phyloP scores from a whole-genome alignment of 106 monocot genomes.

The Vanilla planifolia region DNA sequence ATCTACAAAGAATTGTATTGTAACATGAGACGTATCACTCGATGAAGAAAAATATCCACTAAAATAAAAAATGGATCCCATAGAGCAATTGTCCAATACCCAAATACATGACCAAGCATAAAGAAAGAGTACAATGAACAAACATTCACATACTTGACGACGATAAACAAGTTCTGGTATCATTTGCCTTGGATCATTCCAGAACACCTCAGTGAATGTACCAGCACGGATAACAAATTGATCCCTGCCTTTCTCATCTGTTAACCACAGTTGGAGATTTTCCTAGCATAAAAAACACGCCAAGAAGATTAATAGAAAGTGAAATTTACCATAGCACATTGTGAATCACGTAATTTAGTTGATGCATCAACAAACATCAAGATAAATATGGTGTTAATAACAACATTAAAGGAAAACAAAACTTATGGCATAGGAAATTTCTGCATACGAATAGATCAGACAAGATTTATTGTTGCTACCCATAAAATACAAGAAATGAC shows the following conservation, averaged over 20 bases:
- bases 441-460: too few relatives aligned
- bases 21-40: not conserved
- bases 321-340: not conserved
- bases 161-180: constrained; percentile 82
- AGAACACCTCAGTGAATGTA: constrained; percentile 64
- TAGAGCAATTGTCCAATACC: not conserved
- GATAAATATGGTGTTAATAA: too few relatives aligned
- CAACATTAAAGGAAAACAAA: too few relatives aligned
- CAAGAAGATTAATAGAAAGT: not conserved
- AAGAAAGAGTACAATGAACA: too few relatives aligned
- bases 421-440: too few relatives aligned
- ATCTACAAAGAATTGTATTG: too few relatives aligned
- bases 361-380: too few relatives aligned
- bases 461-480: too few relatives aligned
- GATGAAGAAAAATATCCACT: not conserved
- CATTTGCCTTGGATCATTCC: constrained; percentile 81
- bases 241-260: constrained; percentile 85
- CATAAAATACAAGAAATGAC: too few relatives aligned
- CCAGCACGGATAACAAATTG: constrained; percentile 93
- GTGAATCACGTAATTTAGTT: too few relatives aligned
- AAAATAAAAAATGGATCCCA: not conserved
- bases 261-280: constrained; percentile 81
- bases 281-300: constrained; percentile 36
- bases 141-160: constrained; percentile 49
- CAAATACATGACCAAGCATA: not conserved